Base-by-base conservation (phyloP, 2,329 filamentous ascomycete genomes). In the Eutypa lata region DNA sequence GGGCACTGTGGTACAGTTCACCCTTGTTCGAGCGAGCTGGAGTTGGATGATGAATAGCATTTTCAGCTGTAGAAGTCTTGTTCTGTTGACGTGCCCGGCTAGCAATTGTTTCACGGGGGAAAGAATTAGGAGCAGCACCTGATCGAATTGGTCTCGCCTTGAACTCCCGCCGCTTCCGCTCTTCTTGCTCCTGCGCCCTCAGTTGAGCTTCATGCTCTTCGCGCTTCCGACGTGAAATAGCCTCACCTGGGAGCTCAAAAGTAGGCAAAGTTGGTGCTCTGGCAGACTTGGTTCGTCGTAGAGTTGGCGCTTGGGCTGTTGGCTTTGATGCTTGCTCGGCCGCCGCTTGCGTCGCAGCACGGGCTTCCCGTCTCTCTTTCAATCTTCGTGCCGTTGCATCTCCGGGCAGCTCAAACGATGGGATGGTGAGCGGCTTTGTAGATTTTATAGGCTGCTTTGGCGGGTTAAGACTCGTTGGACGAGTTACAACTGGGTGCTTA, bases 241-340 rank as follows among this genome's bases (percentile, higher is more conserved):
- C 80, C 61, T 87, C 84, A 8, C 84, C 83, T 0, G 84, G 83
- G 43, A 88, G 73, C 68, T 86, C 82, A 67, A 87, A 87, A 6
- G 70, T 76, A 11, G 84, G 75, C 22, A 76, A 76, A 1, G 80
- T 80, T 18, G 77, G 74, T n/a, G 72, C 68, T 59, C 78, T 85
- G 46, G 68, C 73, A 19, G 77, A 80, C 61, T 76, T 82, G 48
- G 75, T 68, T 53, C 77, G 75, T 52, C 73, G 70, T 3, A 76
- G 70, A 49, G 75, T 68, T 37, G 72, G 65, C 38, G 64, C 62
- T 47, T 55, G 26, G 53, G 59, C 51, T 48, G 66, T 53, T 18
- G 60, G 61, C 47, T 62, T 61, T 2, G 61, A 62, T 18, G 57
- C 62, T 61, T 52, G 61, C 52, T 62, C 66, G 50, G 45, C 65